Evolutionary conservation across 768 basidiomycete genomes (phyloP), one percentile per base, ranked within the genome.

Genomic region (Mycena rosella): DNA sequence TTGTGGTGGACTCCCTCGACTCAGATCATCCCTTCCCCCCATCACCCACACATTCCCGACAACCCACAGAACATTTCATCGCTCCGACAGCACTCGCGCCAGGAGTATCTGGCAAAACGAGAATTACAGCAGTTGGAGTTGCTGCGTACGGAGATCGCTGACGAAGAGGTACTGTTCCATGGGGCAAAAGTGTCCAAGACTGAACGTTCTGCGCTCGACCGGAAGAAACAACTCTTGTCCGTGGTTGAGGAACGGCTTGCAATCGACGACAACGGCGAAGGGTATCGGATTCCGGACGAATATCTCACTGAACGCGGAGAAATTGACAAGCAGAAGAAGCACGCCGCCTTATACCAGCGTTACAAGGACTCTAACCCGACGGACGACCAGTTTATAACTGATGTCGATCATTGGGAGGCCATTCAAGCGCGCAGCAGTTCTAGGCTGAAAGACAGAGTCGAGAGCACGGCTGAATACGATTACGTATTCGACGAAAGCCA

Each of bases 241-340:
- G 47, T 20, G 1, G 24, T 27, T 2, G 56, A 58, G 10, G 44
- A 9, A 1, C 44, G 56, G 5, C 18, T 56, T 11, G 57, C 30
- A 9, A 18, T 49, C 34, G 59, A 49, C 17, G 11, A 11, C 32
- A 36, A 40, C 0, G 36, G 15, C 13, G 32, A 36, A 1, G 36
- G 48, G 24, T 42, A 61, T n/a, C 60, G 20, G 24, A 61, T 61
- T 1, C 60, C 60, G 15, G 51, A 51, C n/a, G 60, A 61, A 27
- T 36, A 48, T 48, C 30, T 59, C 8, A 10, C 38, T 14, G 15
- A 38, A 14, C 30, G 44, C 18, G 55, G 40, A 1, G n/a, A 30
- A 24, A 45, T 58, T n/a, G 56, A 45, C 56, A 58, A 17, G n/a
- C 18, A 2, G 3, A 22, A 9, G 11, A 47, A 47, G n/a, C 14